Evolutionary conservation across 2,329 filamentous ascomycete genomes (phyloP).

Genomic region (Paradendryphiella salina): DNA sequence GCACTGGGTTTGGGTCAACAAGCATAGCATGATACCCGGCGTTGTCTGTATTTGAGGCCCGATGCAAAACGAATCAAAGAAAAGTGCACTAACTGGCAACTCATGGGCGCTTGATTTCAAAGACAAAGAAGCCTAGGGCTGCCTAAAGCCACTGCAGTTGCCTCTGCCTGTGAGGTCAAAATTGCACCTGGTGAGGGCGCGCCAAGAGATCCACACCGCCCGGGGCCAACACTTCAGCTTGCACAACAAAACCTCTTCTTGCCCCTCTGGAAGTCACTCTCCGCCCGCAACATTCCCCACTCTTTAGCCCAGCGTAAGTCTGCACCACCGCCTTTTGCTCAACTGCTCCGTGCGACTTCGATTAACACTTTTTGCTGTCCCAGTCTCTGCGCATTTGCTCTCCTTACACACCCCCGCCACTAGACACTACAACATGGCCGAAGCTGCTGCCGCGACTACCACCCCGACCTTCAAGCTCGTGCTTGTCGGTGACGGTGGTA

Average conservation of each 20-base stretch:
- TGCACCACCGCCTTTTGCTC: conserved; percentile 20
- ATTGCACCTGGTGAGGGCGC: conserved; percentile 15
- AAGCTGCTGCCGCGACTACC: conserved; percentile 54
- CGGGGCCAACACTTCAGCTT: conserved; percentile 34
- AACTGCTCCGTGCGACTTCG: conserved; percentile 16
- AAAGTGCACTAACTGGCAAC: not conserved
- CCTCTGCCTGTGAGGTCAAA: conserved; percentile 27
- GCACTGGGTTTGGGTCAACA: conserved; percentile 38
- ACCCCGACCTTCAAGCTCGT: conserved; percentile 98
- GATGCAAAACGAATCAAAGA: not conserved
- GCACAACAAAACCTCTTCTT: conserved; percentile 44
- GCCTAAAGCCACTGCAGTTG: conserved; percentile 23
- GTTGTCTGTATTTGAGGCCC: conserved; percentile 22
- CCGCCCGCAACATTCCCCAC: conserved; percentile 33
- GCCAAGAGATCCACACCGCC: conserved; percentile 33
- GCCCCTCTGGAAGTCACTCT: conserved; percentile 37
- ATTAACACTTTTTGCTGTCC: conserved; percentile 18
- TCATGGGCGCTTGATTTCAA: conserved; percentile 12
- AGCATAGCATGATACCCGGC: conserved; percentile 46
- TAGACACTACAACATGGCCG: conserved; percentile 58
- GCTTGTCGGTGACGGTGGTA: conserved; percentile 98
- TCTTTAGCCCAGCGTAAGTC: conserved; percentile 32
- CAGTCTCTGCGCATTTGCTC: conserved; percentile 34
- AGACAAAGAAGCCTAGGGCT: conserved; percentile 25
- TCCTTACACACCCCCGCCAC: conserved; percentile 38